Evolutionary conservation across 2,329 filamentous ascomycete genomes (phyloP), one percentile per base, ranked within the genome.

Genomic region (Claviceps cyperi): DNA sequence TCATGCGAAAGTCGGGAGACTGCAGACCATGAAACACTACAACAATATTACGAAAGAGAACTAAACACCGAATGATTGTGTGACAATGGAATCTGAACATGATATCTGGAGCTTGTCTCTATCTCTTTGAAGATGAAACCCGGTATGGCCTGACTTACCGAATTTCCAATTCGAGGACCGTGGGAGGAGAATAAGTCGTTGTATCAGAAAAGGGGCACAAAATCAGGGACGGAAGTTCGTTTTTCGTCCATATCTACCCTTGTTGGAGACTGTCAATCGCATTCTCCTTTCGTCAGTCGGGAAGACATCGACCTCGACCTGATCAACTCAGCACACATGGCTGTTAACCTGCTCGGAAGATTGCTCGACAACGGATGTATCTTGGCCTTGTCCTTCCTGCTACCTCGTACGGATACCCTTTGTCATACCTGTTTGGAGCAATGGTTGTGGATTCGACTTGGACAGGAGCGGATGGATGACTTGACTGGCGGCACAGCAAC

Each of bases 391-490:
- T 58, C 57, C 52, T 55, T 56, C 55, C 51, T 49, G 54, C 52
- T 58, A 56, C 24, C 43, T 21, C 55, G 54, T 51, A 56, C 59
- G 56, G 58, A 63, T 61, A 59, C 58, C 58, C 58, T 50, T 55
- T 58, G 53, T 49, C 52, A 53, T 54, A 57, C 57, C 57, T 60
- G 57, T 58, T 61, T 60, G 62, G 58, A 63, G 60, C 58, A 57
- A 55, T 54, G 55, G 58, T 53, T 57, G 56, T 55, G 60, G 60
- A 60, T 57, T 58, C 59, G 58, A 60, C 60, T 57, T 61, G 61
- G 59, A 60, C 59, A 58, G 59, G 62, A 63, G 57, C 57, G 60
- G 60, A 62, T 56, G 60, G 57, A 59, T 54, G 57, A 57, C 57
- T 52, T 60, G 55, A 57, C 55, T 56, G 54, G 48, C 46, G 48